Base-by-base conservation (phyloP, 78 protist genomes). In the Dictyostelium citrinum region DNA sequence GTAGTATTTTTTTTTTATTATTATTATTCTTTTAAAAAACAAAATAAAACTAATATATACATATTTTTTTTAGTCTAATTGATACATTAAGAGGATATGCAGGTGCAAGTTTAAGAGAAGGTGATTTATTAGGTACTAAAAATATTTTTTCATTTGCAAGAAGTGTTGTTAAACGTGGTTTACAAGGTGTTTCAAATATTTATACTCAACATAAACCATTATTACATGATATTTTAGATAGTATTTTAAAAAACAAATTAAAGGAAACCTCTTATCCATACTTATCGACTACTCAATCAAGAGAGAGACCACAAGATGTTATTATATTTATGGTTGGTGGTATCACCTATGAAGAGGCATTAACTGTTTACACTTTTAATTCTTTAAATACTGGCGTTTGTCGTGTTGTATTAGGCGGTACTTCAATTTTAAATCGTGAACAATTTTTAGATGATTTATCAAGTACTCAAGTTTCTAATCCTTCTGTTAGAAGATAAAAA, bases 121-220 rank as follows among this genome's bases (percentile, higher is more conserved):
- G 95, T 84, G 99, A 97, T 51, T 75, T 98, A 45, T 97, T 97
- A 29, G 84, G 86, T 16, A 91, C 78, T 29, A 81, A 90, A 79
- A 91, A 96, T 35, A 29, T 84, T 78, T 35, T 95, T 20, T 78
- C 91, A 33, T 3, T n/a, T 46, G 75, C 96, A 4, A 64, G 55
- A 31, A 91, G 68, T 37, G 14, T 55, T 29, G 68, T 91, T 10
- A 96, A 82, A 82, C 83, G 97, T 43, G 86, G 91, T 41, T 51
- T 96, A 17, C 64, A 92, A 79, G 99, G 98, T 67, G 98, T 97
- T 27, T 82, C 95, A 81, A 98, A 98, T 72, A 91, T 98, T 31
- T 98, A 94, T 95, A 98, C 99, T 45, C 98, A 97, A 90, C 99
- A 98, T 82, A 83, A 82, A 80, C 99, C 99, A 45, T 51, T 79